Percentiles rank a stretch among this genome's conserved stretches.
These are phyloP conservation scores for Colletotrichum viniferum DNA, from an alignment of 2,329 filamentous ascomycete genomes.

Conservation along the genomic window DNA sequence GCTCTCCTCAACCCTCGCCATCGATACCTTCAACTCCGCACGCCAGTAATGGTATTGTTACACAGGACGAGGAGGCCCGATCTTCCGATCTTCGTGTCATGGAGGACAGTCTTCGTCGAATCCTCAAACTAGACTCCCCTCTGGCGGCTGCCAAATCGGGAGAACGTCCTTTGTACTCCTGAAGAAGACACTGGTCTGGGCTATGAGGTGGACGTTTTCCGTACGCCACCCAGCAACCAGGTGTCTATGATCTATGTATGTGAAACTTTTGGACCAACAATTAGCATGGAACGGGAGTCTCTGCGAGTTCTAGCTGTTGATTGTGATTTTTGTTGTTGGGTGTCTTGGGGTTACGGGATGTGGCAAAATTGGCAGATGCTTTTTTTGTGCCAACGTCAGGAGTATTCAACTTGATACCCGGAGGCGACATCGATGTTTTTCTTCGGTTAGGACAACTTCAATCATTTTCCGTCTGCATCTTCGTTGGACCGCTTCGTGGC, in stretches of 20 bases:
- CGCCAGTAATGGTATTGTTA: background rate
- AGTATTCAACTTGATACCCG: conserved; percentile 19
- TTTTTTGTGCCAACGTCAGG: conserved; percentile 3
- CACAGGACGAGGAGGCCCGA: conserved; percentile 17
- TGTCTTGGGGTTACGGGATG: conserved; percentile 14
- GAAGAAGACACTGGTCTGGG: background rate
- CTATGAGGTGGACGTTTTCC: background rate
- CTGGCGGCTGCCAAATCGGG: conserved; percentile 25
- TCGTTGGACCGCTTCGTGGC: background rate
- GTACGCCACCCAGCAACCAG: background rate
- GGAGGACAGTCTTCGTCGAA: conserved; percentile 58
- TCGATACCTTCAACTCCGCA: background rate
- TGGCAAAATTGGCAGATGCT: background rate
- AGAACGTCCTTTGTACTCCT: conserved; percentile 15
- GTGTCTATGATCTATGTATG: background rate
- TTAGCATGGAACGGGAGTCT: background rate
- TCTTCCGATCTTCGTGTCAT: conserved; percentile 50
- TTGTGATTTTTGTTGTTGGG: conserved; percentile 11
- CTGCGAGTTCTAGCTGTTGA: conserved; percentile 6
- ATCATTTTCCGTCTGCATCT: background rate
- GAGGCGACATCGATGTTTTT: conserved; percentile 16
- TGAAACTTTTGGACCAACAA: background rate
- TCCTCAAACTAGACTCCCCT: conserved; percentile 47
- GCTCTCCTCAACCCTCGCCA: conserved; percentile 5
- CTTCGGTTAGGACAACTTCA: conserved; percentile 11